Evolutionary conservation across 306 rosid genomes (phyloP).

Genomic region (Rubus parviflorus): DNA sequence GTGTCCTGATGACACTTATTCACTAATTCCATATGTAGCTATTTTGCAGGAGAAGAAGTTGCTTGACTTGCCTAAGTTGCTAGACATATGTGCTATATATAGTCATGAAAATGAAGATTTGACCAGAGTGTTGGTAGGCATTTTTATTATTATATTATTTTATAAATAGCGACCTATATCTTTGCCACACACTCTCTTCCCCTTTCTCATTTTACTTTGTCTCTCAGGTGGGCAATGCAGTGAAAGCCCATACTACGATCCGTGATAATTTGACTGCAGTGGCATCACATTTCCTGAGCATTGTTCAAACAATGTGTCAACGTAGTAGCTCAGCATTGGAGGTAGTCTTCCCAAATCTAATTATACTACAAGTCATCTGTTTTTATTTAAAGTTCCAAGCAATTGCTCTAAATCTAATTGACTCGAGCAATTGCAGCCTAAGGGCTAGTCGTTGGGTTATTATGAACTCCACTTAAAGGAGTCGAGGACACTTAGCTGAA

Average conservation of each 20-base stretch:
- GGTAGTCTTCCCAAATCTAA: constrained; percentile 51
- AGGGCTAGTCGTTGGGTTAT: neutral
- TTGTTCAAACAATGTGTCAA: constrained; percentile 76
- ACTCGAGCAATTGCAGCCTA: neutral
- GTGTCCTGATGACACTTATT: constrained; percentile 40
- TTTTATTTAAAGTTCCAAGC: neutral
- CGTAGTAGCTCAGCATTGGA: constrained; percentile 79
- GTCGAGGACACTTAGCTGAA: neutral
- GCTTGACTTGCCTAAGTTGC: constrained; percentile 86
- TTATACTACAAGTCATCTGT: neutral
- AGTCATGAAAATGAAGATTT: constrained; percentile 82
- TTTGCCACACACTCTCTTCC: neutral
- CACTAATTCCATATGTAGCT: constrained; percentile 72
- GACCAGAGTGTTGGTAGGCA: constrained; percentile 69
- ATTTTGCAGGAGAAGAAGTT: constrained; percentile 92
- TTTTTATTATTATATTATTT: neutral
- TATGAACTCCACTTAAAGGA: neutral
- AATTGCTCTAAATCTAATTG: neutral
- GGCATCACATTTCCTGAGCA: constrained; percentile 71
- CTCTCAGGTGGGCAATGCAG: constrained; percentile 78
- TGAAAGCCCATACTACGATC: constrained; percentile 65
- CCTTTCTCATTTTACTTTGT: constrained; percentile 6
- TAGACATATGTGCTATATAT: constrained; percentile 91
- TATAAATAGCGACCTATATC: constrained; percentile 4
- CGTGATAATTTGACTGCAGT: constrained; percentile 55